phyloP scores from a whole-genome alignment of 768 basidiomycete genomes.

The Lepiota brunneoincarnata region DNA sequence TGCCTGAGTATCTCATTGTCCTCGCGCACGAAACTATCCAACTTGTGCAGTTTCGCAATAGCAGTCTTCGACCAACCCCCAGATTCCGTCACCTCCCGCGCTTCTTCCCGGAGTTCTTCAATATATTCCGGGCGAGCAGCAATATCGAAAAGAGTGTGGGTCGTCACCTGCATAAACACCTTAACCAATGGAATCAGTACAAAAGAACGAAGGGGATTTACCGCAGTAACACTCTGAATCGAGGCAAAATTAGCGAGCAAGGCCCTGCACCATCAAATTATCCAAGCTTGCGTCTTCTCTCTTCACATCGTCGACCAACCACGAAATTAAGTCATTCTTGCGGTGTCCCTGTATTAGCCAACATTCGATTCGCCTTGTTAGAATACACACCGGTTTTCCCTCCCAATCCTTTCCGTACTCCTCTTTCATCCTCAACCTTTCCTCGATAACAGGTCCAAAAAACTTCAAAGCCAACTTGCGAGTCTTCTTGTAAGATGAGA shows the following conservation, averaged over 20 bases:
- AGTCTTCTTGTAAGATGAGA: slow-evolving; percentile 11
- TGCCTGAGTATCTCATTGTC: slow-evolving; percentile 14
- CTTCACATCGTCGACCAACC: slow-evolving; percentile 36
- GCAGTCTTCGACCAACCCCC: slow-evolving; percentile 32
- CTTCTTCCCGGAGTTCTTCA: slow-evolving; percentile 35
- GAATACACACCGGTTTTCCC: slow-evolving; percentile 21
- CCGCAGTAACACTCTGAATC: slow-evolving; percentile 34
- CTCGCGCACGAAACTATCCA: slow-evolving; percentile 45
- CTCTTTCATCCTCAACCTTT: slow-evolving; percentile 22
- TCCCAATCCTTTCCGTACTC: slow-evolving; percentile 22
- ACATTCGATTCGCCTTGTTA: background rate
- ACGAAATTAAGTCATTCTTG: slow-evolving; percentile 41
- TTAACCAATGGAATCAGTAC: no score
- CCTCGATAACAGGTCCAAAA: slow-evolving; percentile 22
- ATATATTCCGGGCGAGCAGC: slow-evolving; percentile 28
- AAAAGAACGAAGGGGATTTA: no score
- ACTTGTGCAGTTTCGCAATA: slow-evolving; percentile 33
- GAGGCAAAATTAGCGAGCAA: slow-evolving; percentile 24
- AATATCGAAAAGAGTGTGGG: no score
- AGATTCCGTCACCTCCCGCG: slow-evolving; percentile 27
- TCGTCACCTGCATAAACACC: no score
- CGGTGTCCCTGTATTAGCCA: background rate
- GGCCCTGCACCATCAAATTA: slow-evolving; percentile 25
- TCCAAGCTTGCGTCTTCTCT: slow-evolving; percentile 19
- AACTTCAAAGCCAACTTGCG: slow-evolving; percentile 18